Percentiles rank a stretch among this genome's conserved stretches.
Conservation (phyloP, 2,329 filamentous ascomycete genomes). For the Magnaporthiopsis rhizophila region DNA sequence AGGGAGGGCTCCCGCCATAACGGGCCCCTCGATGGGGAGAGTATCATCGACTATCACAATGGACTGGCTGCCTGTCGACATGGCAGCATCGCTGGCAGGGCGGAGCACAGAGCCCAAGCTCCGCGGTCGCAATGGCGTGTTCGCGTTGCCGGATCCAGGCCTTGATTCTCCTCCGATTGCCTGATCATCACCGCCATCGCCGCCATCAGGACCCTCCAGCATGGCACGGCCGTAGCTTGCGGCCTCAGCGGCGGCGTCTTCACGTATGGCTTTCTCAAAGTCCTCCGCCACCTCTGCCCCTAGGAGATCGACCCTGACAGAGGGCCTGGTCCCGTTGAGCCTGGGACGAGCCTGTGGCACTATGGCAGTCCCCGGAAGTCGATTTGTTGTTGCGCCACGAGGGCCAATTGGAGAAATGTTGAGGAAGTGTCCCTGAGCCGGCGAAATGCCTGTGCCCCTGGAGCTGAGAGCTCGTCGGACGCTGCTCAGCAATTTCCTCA, state of each 20-base stretch:
- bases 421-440: constrained; percentile 38
- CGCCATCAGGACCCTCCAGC: constrained; percentile 10
- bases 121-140: neutral
- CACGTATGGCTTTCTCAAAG: constrained; percentile 67
- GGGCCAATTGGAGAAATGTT: constrained; percentile 42
- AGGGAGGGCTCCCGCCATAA: constrained; percentile 42
- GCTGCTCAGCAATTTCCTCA: constrained; percentile 80
- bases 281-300: constrained; percentile 72
- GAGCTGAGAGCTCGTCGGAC: constrained; percentile 76
- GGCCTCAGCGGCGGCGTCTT: constrained; percentile 45
- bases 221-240: constrained; percentile 20
- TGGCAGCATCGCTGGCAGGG: constrained; percentile 44
- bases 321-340: constrained; percentile 36
- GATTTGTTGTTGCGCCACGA: constrained; percentile 46
- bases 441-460: constrained; percentile 34
- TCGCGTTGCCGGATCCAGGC: neutral
- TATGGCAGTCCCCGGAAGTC: constrained; percentile 50
- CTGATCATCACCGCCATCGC: neutral
- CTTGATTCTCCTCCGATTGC: neutral
- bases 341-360: constrained; percentile 46
- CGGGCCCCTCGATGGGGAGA: constrained; percentile 36
- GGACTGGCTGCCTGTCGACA: constrained; percentile 79
- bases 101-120: constrained; percentile 19
- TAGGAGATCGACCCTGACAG: constrained; percentile 70
- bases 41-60: constrained; percentile 80